Evolutionary conservation across 805 yeast species (phyloP).

Genomic region (Starmera quercuum): DNA sequence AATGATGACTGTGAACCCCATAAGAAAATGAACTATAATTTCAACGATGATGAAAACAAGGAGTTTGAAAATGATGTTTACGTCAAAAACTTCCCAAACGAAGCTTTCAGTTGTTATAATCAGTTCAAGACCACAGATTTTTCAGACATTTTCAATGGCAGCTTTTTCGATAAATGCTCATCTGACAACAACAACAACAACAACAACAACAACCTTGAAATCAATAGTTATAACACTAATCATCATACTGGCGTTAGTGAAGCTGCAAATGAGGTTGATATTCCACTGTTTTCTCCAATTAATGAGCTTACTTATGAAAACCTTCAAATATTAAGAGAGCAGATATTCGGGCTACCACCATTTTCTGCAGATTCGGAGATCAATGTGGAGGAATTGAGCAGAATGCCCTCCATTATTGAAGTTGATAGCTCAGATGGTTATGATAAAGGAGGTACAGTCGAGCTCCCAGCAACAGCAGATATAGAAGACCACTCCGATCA

Average conservation of each 20-base stretch:
- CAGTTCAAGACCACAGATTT: constrained; percentile 9
- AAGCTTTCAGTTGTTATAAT: constrained; percentile 10
- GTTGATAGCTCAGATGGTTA: background rate
- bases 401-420: background rate
- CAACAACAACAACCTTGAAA: background rate
- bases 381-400: constrained; percentile 1
- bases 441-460: too few relatives aligned
- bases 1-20: too few relatives aligned
- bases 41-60: background rate
- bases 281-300: constrained; percentile 8
- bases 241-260: background rate
- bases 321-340: constrained; percentile 6
- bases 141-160: constrained; percentile 2
- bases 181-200: background rate
- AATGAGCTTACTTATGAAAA: constrained; percentile 11
- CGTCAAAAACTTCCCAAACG: constrained; percentile 4
- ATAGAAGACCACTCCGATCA: too few relatives aligned
- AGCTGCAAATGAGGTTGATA: background rate
- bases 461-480: too few relatives aligned
- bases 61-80: background rate
- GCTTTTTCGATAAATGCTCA: background rate
- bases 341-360: constrained; percentile 3
- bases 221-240: background rate
- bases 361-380: constrained; percentile 5
- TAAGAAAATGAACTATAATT: background rate